Evolutionary conservation across 352 stramenopile genomes (phyloP).

Genomic region (Thalassiosira livingstoniorum): DNA sequence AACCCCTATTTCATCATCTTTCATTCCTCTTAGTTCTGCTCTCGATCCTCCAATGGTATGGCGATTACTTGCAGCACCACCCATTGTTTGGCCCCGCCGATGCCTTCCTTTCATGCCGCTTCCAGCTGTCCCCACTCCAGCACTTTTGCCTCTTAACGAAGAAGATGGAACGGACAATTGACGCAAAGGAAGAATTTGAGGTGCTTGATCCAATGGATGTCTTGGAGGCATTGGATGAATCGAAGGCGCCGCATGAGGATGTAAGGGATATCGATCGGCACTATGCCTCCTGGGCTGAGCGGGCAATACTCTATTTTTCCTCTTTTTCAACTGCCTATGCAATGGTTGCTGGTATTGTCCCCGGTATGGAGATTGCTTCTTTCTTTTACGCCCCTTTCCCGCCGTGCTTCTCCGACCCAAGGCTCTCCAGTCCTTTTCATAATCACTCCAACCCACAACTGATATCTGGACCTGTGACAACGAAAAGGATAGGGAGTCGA

Average conservation of each 20-base stretch:
- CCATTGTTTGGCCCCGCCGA: too few relatives aligned
- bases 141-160: too few relatives aligned
- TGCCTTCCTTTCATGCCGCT: too few relatives aligned
- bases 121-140: too few relatives aligned
- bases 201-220: too few relatives aligned
- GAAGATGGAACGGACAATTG: too few relatives aligned
- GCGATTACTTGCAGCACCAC: too few relatives aligned
- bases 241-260: not conserved
- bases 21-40: too few relatives aligned
- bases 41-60: too few relatives aligned
- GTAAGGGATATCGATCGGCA: not conserved
- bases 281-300: not conserved
- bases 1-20: not conserved
- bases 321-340: not conserved
- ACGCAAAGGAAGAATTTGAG: too few relatives aligned
- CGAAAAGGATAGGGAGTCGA: constrained; percentile 61
- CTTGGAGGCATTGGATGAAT: not conserved
- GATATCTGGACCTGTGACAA: constrained; percentile 54
- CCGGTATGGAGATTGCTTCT: not conserved
- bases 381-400: constrained; percentile 6
- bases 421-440: constrained; percentile 54
- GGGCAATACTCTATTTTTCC: not conserved
- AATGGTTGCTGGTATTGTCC: not conserved
- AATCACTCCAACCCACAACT: constrained; percentile 58
- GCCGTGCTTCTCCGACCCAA: not conserved